Base-by-base conservation (phyloP, 352 stramenopile genomes). In the Thraustochytrium sp. region DNA sequence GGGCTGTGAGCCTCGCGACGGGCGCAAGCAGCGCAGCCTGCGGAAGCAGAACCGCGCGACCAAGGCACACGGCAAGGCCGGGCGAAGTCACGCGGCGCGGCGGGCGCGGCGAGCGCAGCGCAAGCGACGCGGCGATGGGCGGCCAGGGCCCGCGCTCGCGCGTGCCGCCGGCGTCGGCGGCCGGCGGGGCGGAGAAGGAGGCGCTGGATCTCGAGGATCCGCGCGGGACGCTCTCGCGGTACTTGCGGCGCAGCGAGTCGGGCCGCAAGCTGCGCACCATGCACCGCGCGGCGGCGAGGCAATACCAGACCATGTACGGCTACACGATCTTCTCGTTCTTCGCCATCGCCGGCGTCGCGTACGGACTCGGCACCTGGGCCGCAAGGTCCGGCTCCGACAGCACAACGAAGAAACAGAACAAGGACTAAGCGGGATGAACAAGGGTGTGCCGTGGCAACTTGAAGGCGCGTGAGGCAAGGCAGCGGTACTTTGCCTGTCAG, bases 281-380 rank as follows among this genome's bases (percentile, higher is more conserved):
- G 13, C 59, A 72, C 59, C 59, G 59, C 59, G 26, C 13, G 34
- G 59, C 59, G 16, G 59, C 59, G 40, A 72, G 59, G 26, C 59
- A 72, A 26, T 72, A 72, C 40, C 59, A 72, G 40, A 72, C 13
- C 36, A 72, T 72, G 59, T 72, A 72, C 31, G 59, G 59, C 34
- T 72, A 72, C 59, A 72, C 59, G n/a, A 16, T 72, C 9, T 72
- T 72, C 59, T 72, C 59, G 36, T 72, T 72, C 59, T 72, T 72
- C 46, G 59, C 59, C 21, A 72, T 72, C 26, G 59, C 59, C 9
- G 59, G 59, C 34, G 31, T 49, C 36, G 59, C 59, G 16, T 72
- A 72, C n/a, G 59, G 36, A 13, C 34, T 72, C 11, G 59, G 59
- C 59, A 49, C 59, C 16, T 72, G 59, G 59, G 21, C n/a, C n/a